Evolutionary conservation across 345 rosid species (phyloP).

Genomic region (Kernera saxatilis): DNA sequence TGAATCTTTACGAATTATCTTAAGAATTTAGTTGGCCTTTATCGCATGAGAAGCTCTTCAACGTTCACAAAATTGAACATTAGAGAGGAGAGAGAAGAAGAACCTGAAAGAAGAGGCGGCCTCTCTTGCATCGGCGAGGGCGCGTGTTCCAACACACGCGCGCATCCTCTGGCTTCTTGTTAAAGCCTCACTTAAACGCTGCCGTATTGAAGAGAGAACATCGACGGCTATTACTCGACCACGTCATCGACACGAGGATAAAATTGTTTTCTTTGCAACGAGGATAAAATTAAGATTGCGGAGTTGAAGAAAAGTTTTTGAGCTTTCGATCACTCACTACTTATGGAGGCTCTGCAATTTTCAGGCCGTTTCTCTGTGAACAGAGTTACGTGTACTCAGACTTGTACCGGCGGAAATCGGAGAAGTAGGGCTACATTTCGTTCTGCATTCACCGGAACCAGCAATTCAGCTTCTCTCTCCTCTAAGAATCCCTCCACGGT

Average conservation of each 20-base stretch:
- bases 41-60: too few species aligned
- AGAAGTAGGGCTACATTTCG: constrained; percentile 25
- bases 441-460: constrained; percentile 41
- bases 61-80: too few species aligned
- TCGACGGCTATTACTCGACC: background rate
- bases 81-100: too few species aligned
- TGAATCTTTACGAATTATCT: too few species aligned
- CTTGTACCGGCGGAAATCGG: background rate
- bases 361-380: constrained; percentile 10
- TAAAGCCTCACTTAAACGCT: too few species aligned
- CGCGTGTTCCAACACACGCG: too few species aligned
- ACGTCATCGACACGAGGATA: constrained; percentile 19
- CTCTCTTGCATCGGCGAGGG: too few species aligned
- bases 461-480: constrained; percentile 41
- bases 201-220: too few species aligned
- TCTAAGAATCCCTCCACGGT: constrained; percentile 50
- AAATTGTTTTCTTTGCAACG: background rate
- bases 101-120: too few species aligned
- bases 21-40: too few species aligned
- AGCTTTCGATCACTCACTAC: constrained; percentile 3
- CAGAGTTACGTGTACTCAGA: constrained; percentile 10
- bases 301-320: background rate
- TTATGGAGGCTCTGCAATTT: constrained; percentile 26
- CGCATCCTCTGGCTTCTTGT: too few species aligned
- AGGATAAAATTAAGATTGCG: constrained; percentile 3